Base-by-base conservation (phyloP, 495 filamentous ascomycete species). In the Hypoxylon lienhwacheense region DNA sequence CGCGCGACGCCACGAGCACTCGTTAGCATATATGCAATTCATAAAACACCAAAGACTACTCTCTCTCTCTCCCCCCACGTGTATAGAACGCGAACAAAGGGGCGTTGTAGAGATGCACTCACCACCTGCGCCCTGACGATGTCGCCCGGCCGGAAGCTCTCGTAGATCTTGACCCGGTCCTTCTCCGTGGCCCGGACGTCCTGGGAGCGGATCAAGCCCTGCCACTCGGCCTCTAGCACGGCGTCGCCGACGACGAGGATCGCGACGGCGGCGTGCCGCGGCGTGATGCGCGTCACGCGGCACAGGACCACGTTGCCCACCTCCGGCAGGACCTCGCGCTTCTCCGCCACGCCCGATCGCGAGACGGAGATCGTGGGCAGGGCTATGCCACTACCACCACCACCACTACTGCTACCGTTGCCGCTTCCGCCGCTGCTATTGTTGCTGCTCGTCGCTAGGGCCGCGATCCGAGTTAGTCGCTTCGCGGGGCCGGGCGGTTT, bases 101-200 rank as follows among this genome's bases (percentile, higher is more conserved):
- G 32, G 14, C 14, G 14, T 16, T n/a, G 11, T 12, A 4, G 12
- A 12, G 7, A 21, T 19, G 50, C 34, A 58, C 84, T 76, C 55
- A 90, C 83, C 64, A 98, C 91, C 17, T 87, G 81, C 8, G 89
- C 93, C 46, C 91, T 77, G 29, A 98, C 89, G 53, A 98, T 84
- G 78, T 98, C 93, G 0, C 93, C 93, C 8, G 92, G 89, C 51
- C 92, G 78, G 69, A 97, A 98, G 70, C 86, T 89, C 65, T 96
- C 90, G 59, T 85, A 84, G 55, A 96, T 85, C 66, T 88, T 88
- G 16, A 97, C 90, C 46, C 84, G 86, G 53, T 98, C 93, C 73
- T 96, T 96, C 80, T 98, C 93, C 29, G 92, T 95, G 12, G 89
- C 90, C 43, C 93, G 77, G 8, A 98, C 88, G 63, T 98, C 93